Percentiles rank a stretch among this genome's conserved stretches.
These are phyloP conservation scores for Paracamarosporium sp. DNA, from an alignment of 2,329 filamentous ascomycete genomes.

Conservation along the genomic window DNA sequence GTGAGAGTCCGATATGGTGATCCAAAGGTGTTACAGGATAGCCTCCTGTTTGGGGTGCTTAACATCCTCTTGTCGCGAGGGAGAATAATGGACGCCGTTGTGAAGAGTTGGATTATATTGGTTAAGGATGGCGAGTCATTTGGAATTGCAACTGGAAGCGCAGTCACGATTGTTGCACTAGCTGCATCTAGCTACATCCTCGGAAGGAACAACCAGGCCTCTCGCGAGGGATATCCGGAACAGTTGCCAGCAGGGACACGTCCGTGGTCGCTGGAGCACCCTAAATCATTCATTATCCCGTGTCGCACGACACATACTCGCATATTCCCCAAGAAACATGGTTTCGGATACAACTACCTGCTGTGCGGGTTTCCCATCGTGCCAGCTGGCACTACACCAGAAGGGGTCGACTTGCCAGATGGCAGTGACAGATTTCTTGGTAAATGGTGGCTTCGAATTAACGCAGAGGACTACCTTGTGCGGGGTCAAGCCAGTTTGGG, in stretches of 20 bases:
- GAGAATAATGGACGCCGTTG: conserved; percentile 10
- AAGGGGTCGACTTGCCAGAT: conserved; percentile 20
- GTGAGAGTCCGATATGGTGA: conserved; percentile 26
- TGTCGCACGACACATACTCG: conserved; percentile 70
- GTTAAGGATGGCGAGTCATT: conserved; percentile 3
- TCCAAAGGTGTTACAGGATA: conserved; percentile 26
- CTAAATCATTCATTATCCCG: conserved; percentile 63
- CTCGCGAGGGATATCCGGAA: neutral
- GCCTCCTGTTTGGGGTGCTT: conserved; percentile 20
- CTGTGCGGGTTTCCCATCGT: conserved; percentile 71
- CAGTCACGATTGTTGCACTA: conserved; percentile 16
- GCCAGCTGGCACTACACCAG: conserved; percentile 56
- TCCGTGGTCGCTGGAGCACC: conserved; percentile 24
- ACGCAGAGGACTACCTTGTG: conserved; percentile 67
- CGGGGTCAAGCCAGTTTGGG: conserved; percentile 60
- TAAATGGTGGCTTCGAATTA: conserved; percentile 65
- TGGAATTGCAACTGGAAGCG: conserved; percentile 11
- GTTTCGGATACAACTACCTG: conserved; percentile 75
- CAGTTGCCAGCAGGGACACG: conserved; percentile 1
- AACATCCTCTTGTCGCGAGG: conserved; percentile 15
- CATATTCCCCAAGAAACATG: conserved; percentile 71
- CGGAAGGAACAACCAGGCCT: neutral
- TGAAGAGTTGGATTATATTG: conserved; percentile 18
- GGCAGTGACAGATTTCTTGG: conserved; percentile 37
- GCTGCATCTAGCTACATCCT: conserved; percentile 13